Percentiles rank a stretch among this genome's conserved stretches.
Evolutionary conservation across 495 filamentous ascomycete species (phyloP).

Genomic region (Chaetomidium leptoderma): DNA sequence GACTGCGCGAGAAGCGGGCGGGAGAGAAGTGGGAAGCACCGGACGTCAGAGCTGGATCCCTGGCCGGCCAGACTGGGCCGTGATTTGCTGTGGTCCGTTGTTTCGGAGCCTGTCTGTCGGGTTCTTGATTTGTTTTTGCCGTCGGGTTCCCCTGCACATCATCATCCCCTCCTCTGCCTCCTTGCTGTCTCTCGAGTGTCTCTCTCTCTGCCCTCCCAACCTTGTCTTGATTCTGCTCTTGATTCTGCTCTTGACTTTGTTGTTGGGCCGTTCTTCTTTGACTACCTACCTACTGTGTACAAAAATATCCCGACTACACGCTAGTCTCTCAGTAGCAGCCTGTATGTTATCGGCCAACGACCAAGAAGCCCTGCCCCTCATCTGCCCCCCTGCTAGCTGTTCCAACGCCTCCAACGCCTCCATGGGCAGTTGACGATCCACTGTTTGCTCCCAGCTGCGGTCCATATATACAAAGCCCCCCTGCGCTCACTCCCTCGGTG

Average conservation of each 20-base stretch:
- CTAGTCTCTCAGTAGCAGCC: neutral
- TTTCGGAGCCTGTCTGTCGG: neutral
- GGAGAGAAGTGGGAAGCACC: neutral
- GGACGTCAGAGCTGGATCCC: neutral
- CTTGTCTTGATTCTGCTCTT: neutral
- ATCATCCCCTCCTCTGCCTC: neutral
- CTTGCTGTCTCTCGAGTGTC: neutral
- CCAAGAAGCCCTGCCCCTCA: neutral
- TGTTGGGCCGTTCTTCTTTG: no score
- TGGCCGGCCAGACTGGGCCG: neutral
- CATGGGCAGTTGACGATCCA: conserved; percentile 2
- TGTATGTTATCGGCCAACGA: neutral
- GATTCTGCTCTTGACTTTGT: no score
- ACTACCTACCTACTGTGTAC: no score
- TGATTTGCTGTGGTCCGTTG: neutral
- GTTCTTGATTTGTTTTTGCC: conserved; percentile 11
- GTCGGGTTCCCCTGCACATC: conserved; percentile 1
- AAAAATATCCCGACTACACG: no score
- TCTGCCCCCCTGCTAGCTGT: neutral
- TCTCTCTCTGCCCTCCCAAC: neutral
- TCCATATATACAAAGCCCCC: neutral
- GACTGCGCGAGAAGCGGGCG: neutral
- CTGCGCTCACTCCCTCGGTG: conserved; percentile 1
- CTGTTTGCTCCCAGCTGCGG: neutral
- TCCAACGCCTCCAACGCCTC: neutral